phyloP scores from a whole-genome alignment of 192 early-diverging fungal genomes.

The Coemansia sp. region DNA sequence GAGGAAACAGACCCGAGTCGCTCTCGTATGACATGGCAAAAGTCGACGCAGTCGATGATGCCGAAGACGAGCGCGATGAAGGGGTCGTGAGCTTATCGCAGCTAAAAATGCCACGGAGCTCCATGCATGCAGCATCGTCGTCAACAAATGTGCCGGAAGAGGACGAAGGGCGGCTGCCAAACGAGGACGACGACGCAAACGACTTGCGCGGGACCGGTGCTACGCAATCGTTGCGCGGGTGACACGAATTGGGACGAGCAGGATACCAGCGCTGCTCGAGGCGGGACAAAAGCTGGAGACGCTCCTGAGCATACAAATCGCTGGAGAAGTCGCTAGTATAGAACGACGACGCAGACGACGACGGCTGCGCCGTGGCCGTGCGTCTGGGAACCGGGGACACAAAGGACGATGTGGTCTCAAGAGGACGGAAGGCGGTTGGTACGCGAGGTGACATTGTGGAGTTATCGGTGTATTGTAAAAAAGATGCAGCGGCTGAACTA shows the following conservation, averaged over 20 bases:
- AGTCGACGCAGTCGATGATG: conserved; percentile 7
- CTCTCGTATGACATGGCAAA: conserved; percentile 6
- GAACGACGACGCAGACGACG: conserved; percentile 5
- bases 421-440: conserved; percentile 51
- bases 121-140: conserved; percentile 40
- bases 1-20: conserved; percentile 28
- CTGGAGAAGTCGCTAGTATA: conserved; percentile 2
- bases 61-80: conserved; percentile 32
- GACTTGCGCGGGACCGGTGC: conserved; percentile 37
- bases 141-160: conserved; percentile 27
- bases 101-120: conserved; percentile 47
- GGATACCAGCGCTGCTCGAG: conserved; percentile 49
- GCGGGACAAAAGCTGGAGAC: conserved; percentile 34
- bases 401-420: conserved; percentile 32
- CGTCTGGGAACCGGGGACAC: conserved; percentile 22
- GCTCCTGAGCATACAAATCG: conserved; percentile 30
- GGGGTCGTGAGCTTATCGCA: conserved; percentile 7
- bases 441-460: conserved; percentile 38
- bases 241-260: conserved; percentile 11
- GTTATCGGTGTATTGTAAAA: neutral
- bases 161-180: conserved; percentile 15
- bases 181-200: conserved; percentile 7
- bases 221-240: conserved; percentile 24
- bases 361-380: conserved; percentile 34
- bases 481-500: neutral